Conservation (phyloP, 2,329 filamentous ascomycete genomes). For the Dactylellina leptospora region DNA sequence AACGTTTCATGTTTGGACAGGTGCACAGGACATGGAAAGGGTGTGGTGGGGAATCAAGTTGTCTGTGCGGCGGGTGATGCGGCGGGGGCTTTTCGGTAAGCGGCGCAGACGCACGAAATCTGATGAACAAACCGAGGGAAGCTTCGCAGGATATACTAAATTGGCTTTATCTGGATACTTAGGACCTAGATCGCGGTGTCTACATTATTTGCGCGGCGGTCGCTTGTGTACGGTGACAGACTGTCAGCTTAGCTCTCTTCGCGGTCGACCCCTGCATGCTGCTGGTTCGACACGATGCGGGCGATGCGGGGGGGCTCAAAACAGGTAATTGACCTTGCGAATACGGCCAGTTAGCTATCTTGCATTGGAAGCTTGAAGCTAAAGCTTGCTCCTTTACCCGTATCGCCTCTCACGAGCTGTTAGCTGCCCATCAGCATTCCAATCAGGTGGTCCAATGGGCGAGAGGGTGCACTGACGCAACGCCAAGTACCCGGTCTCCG, state of each 20-base stretch:
- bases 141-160: background rate
- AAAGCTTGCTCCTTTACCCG: constrained; percentile 14
- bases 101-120: background rate
- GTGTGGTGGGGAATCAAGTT: constrained; percentile 20
- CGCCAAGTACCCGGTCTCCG: background rate
- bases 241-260: background rate
- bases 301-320: constrained; percentile 8
- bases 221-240: too few relatives aligned
- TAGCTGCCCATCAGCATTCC: too few relatives aligned
- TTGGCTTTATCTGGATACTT: too few relatives aligned
- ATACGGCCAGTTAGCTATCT: constrained; percentile 19
- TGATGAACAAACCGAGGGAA: background rate
- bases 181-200: too few relatives aligned
- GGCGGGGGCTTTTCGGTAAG: constrained; percentile 7
- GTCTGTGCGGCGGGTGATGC: constrained; percentile 5
- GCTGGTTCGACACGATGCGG: constrained; percentile 1
- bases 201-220: too few relatives aligned
- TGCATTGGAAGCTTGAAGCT: constrained; percentile 23
- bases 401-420: too few relatives aligned
- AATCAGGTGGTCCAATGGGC: background rate
- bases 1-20: constrained; percentile 22
- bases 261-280: constrained; percentile 2
- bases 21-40: background rate
- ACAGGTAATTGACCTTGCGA: constrained; percentile 39
- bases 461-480: constrained; percentile 16